These are phyloP conservation scores for Curvularia spicifera DNA, from an alignment of 2,329 filamentous ascomycete species.

Conservation along the genomic window DNA sequence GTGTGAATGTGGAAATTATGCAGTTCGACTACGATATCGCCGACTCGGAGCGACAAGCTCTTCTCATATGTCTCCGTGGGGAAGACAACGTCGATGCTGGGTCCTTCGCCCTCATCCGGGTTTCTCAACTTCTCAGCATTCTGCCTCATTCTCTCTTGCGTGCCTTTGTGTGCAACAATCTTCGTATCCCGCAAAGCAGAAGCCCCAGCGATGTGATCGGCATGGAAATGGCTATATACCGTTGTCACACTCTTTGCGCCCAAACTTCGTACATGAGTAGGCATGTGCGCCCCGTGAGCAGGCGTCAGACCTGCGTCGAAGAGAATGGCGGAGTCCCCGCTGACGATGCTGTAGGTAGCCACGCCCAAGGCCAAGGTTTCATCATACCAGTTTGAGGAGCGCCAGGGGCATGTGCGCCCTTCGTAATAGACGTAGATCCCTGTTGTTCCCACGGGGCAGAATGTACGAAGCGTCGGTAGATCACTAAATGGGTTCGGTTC, in stretches of 20 bases:
- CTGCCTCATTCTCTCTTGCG: background rate
- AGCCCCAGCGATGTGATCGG: background rate
- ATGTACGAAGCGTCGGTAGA: background rate
- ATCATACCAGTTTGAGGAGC: constrained; percentile 1
- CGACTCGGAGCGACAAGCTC: background rate
- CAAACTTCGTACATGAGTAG: background rate
- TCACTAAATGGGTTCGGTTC: background rate
- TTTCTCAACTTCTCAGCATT: background rate
- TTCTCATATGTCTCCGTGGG: background rate
- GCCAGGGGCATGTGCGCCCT: background rate
- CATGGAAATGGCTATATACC: background rate
- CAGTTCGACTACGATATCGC: background rate
- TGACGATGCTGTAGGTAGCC: constrained; percentile 1
- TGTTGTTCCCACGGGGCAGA: background rate
- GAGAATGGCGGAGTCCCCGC: background rate
- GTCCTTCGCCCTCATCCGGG: background rate
- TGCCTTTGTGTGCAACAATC: background rate
- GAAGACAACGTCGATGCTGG: background rate
- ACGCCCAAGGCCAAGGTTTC: background rate
- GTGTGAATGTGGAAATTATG: background rate
- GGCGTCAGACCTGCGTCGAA: background rate
- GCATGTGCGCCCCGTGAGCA: background rate
- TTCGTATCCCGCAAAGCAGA: background rate
- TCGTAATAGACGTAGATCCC: background rate
- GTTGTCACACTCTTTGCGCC: background rate